Evolutionary conservation across 495 filamentous ascomycete genomes (phyloP).

Genomic region (Talaromyces liani): DNA sequence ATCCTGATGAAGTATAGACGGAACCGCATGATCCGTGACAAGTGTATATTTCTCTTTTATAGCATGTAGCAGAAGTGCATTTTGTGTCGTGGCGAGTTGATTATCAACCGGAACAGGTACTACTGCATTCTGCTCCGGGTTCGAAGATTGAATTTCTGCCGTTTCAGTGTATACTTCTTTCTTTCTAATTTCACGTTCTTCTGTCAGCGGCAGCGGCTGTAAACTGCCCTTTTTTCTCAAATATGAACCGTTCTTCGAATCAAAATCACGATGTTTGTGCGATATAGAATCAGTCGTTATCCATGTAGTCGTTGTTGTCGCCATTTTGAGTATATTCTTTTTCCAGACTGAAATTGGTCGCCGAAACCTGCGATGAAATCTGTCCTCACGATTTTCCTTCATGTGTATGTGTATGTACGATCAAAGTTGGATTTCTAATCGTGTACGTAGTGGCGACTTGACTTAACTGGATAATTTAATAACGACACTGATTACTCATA

Average conservation of each 20-base stretch:
- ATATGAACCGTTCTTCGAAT: neutral
- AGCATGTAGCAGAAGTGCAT: constrained; percentile 27
- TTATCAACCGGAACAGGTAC: neutral
- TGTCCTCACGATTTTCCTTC: neutral
- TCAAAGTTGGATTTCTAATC: neutral
- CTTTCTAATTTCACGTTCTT: neutral
- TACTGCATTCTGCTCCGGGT: neutral
- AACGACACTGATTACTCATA: neutral
- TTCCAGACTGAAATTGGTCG: neutral
- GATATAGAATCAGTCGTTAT: neutral
- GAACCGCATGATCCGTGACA: constrained; percentile 42
- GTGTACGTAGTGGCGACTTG: neutral
- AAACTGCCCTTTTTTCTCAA: neutral
- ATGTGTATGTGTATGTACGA: neutral
- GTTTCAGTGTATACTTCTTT: neutral
- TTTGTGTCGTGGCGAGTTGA: constrained; percentile 16
- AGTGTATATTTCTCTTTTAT: constrained; percentile 32
- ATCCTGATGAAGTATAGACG: constrained; percentile 30
- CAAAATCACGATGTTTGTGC: neutral
- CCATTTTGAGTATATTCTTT: neutral
- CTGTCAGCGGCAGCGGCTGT: neutral
- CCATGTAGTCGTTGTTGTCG: neutral
- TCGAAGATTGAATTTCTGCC: neutral
- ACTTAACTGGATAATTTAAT: neutral
- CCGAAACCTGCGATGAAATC: neutral